Evolutionary conservation across 2,329 filamentous ascomycete genomes (phyloP), one percentile per base, ranked within the genome.

Genomic region (Epichloe typhina): DNA sequence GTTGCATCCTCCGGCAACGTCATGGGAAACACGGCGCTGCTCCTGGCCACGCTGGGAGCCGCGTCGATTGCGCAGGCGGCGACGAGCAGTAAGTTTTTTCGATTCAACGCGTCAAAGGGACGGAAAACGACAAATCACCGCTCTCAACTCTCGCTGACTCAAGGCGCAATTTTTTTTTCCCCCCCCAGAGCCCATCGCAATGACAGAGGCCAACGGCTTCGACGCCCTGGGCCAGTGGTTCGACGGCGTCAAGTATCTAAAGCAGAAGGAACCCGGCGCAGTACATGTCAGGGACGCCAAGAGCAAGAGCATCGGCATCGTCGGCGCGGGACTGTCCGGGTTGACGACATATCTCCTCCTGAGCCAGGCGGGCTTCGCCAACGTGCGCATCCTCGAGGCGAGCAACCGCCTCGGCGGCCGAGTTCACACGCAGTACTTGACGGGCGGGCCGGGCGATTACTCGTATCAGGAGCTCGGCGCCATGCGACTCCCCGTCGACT

Each of bases 381-480:
- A 84, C 61, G 72, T 81, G 65, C 72, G 74, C 44, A 81, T 85
- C 50, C 69, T 81, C 17, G 82, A 86, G 61, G 76, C 78, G 0
- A 74, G 73, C 5, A 63, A 77, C 39, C 71, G 82, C 7, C 71
- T 84, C 13, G 82, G 82, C 15, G 81, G 82, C 3, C 75, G 82
- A 19, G 74, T 85, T 0, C 77, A 78, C 51, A 85, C 82, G 2
- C 72, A 72, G 50, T 84, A 84, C 50, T 71, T 85, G 2, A 73
- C 73, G 3, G 76, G 74, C 4, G 76, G 70, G 0, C 77, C 79
- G 0, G 73, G 75, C 19, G 72, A 83, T 53, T 84, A 84, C 58
- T 79, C 80, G 19, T 84, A 85, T 61, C 80, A 84, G 57, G 82
- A 84, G 59, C 74, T 73, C 77, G 82, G 82, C 0, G 78, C 80